Base-by-base conservation (phyloP, 1,284 basidiomycete species). In the Boletus semigastroideus region DNA sequence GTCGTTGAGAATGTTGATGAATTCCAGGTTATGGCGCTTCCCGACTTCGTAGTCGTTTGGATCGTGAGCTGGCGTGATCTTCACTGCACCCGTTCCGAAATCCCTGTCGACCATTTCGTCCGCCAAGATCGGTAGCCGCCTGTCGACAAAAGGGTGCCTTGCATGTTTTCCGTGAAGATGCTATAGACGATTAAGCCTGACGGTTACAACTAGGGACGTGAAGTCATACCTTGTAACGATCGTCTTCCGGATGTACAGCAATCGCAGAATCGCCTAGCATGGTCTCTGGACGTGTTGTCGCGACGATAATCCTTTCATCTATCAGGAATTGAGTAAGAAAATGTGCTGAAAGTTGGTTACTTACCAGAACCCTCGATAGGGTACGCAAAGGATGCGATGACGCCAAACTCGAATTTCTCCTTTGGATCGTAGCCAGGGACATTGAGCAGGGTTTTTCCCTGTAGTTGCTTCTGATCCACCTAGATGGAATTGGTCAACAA, bases 61-160 rank as follows among this genome's bases (percentile, higher is more conserved):
- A 70, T 99, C 97, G 69, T 99, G 97, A 1, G 96, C 97, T n/a
- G 97, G 97, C 0, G 97, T 99, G 68, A 99, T 99, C 77, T 99
- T 99, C 54, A 99, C 96, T 6, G 96, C 97, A 73, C 97, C 97
- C 25, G 97, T 99, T 49, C 97, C 97, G 62, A 99, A 98, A 37
- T 83, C 82, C 87, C 94, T 98, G 71, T 99, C 96, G 58, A 98
- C 96, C 49, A 92, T 87, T 38, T 79, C 74, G 67, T 99, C 97
- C 39, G 86, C 80, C 53, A 99, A 78, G 69, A 99, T 97, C 20
- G 94, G 94, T 51, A 99, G 81, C 39, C 86, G 83, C 48, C 97
- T 87, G 58, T 86, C 76, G 53, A 95, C 75, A 77, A 99, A 98
- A 2, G 97, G 97, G 71, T 99, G 97, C 4, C 81, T 71, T 36